Evolutionary conservation across 345 rosid species (phyloP).

Genomic region (Camelina laxa): DNA sequence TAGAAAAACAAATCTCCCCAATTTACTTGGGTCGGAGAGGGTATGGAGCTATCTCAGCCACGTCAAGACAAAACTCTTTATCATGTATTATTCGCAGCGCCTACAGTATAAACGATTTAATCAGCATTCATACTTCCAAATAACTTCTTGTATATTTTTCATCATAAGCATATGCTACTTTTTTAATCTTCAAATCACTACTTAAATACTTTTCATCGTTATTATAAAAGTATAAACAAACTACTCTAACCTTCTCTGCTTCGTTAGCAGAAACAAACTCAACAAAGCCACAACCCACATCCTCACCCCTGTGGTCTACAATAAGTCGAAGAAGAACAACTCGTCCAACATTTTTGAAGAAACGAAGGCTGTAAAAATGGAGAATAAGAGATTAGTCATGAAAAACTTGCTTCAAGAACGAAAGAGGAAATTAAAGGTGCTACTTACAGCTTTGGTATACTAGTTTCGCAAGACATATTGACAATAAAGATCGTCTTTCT

Average conservation of each 20-base stretch:
- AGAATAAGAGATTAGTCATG: background rate
- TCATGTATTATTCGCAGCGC: background rate
- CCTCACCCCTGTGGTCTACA: too few relatives aligned
- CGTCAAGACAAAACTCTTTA: background rate
- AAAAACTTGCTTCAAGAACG: background rate
- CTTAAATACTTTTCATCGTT: background rate
- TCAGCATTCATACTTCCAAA: background rate
- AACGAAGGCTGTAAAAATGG: background rate
- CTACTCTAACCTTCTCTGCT: background rate
- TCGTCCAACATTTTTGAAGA: too few relatives aligned
- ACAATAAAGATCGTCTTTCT: background rate
- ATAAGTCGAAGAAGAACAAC: too few relatives aligned
- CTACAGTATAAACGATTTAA: background rate
- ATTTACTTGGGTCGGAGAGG: slow-evolving; percentile 2
- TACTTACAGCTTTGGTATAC: background rate
- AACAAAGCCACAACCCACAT: too few relatives aligned
- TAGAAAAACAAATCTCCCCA: background rate
- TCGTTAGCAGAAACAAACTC: too few relatives aligned
- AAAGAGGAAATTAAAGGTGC: background rate
- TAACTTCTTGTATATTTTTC: background rate
- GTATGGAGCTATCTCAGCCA: background rate
- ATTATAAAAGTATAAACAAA: background rate
- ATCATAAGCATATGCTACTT: background rate
- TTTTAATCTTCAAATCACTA: too few relatives aligned
- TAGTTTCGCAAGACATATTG: background rate